Evolutionary conservation across 176 grass and related monocot genomes (phyloP), one percentile per base, ranked within the genome.

Genomic region (Carex littledalei): DNA sequence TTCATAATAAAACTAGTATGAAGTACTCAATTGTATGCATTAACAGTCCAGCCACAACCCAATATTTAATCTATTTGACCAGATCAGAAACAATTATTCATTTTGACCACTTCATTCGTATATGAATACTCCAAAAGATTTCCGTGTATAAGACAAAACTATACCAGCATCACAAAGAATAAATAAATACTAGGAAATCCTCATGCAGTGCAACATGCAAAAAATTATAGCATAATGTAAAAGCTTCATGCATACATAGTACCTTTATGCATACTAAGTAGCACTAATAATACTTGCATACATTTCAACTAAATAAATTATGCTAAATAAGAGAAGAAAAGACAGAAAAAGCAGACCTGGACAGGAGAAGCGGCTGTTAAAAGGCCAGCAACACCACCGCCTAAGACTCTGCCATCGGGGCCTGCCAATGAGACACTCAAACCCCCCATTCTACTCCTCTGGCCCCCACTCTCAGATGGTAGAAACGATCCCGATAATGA

Each of bases 341-440:
- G 57, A 16, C 59, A 55, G 80, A n/a, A 59, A 71, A 88, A 82
- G 5, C 26, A 81, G 83, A 99, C 96, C 91, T 99, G 96, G 60
- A 99, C 67, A 3, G 96, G 96, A 50, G 96, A 95, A 88, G 93
- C 96, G 83, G 96, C 96, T 67, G 89, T 94, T 34, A 99, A 85
- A 79, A 92, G 91, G 67, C 96, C 96, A 20, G 93, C 93, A 1
- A 99, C 96, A 78, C 93, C 91, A 60, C 93, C 96, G 85, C 96
- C 96, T 84, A 99, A 86, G 20, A 95, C 88, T 83, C 93, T 93
- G 26, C 96, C 96, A 67, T 99, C 96, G 45, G 96, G 93, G 41
- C 93, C 91, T 4, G 96, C 96, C 50, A 99, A 79, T 8, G 96
- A 99, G 86, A 99, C 88, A 79, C 90, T 95, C 74, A 99, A 90